Evolutionary conservation across 345 rosid species (phyloP), one percentile per base, ranked within the genome.

Genomic region (Sisymbrium altissimum): DNA sequence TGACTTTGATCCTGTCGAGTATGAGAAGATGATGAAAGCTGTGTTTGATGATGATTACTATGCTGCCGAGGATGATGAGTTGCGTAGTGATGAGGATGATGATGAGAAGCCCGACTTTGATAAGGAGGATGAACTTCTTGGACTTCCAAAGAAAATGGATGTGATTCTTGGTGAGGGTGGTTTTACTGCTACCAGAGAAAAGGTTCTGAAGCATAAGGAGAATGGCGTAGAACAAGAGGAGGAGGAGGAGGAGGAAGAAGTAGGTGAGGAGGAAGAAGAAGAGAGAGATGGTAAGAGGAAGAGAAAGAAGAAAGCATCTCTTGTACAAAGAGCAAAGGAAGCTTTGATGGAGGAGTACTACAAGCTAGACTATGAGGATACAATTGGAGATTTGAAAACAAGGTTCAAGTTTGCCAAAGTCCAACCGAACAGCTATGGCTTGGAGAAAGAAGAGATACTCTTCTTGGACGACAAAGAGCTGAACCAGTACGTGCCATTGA

Each of bases 291-390:
- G 85, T 33, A 86, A 84, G 79, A 56, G 85, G 70, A 91, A 93
- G 86, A 84, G 89, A 73, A 93, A 89, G 74, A 80, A 79, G 3
- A 91, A 87, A 65, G 68, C 78, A 76, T 91, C 95, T 6, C 78
- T 86, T 23, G 83, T 91, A 9, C 70, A 86, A 84, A 84, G 76
- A 78, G 95, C 87, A 6, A 81, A 82, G 64, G 91, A 89, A 76
- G 90, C 88, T 40, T 76, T 88, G 91, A 54, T 90, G 90, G 97
- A 94, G 46, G 97, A 94, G 75, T 88, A 87, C 54, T 94, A 91
- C 76, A 88, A 89, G 73, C 81, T 94, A 84, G 98, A 94, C 70
- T 91, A 91, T 49, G 98, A 94, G 84, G 98, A 76, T 78, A 88
- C 95, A 40, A 80, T 91, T 44, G 97, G 90, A 73, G 90, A 88